phyloP scores from a whole-genome alignment of 176 grass and related monocot species.

The Carex parvula region DNA sequence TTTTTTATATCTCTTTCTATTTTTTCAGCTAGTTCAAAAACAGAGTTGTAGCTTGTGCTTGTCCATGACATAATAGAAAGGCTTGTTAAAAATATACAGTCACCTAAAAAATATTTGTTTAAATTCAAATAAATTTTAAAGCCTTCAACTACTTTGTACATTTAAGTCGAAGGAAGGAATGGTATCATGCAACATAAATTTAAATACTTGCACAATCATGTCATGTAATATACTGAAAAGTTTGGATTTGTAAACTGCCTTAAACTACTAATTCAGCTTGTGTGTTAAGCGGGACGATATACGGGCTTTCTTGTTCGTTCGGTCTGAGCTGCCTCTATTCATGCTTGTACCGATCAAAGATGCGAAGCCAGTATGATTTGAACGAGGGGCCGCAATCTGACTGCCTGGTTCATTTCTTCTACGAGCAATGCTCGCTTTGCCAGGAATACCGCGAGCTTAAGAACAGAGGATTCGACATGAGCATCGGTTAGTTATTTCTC shows the following conservation, averaged over 20 bases:
- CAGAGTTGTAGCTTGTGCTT: background rate
- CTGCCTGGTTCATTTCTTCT: conserved; percentile 78
- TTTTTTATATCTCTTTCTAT: background rate
- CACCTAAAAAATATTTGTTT: background rate
- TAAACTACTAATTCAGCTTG: conserved; percentile 41
- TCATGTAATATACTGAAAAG: background rate
- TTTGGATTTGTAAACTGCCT: background rate
- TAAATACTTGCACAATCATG: background rate
- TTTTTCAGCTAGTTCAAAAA: background rate
- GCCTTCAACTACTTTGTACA: background rate
- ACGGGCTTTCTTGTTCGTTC: conserved; percentile 42
- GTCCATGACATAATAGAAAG: background rate
- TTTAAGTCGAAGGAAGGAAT: no score
- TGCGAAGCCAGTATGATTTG: conserved; percentile 64
- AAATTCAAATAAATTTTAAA: background rate
- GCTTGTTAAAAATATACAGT: no score
- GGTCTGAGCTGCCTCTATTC: conserved; percentile 75
- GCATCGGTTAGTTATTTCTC: conserved; percentile 56
- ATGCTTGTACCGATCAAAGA: conserved; percentile 68
- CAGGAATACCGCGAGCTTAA: conserved; percentile 88
- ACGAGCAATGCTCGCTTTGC: conserved; percentile 66
- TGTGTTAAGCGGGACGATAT: conserved; percentile 35
- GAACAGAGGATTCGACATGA: conserved; percentile 81
- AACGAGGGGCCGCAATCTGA: conserved; percentile 61
- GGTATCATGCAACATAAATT: background rate